Conservation (phyloP, 345 rosid species). For the Aquilaria yunnanensis region DNA sequence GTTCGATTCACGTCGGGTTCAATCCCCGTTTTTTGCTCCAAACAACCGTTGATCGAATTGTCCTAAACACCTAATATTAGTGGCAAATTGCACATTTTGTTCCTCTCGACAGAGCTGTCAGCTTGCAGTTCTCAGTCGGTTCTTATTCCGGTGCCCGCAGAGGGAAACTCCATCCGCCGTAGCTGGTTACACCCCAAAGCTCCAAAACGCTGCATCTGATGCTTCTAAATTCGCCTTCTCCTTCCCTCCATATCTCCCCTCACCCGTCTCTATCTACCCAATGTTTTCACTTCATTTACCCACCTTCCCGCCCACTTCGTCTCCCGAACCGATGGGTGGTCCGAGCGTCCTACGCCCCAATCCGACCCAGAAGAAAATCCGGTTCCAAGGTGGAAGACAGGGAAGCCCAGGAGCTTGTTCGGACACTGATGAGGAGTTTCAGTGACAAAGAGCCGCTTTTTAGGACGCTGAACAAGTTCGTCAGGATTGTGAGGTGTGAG, state of each 20-base stretch:
- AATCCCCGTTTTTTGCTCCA: slow-evolving; percentile 2
- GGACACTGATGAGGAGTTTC: slow-evolving; percentile 46
- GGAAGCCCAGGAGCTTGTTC: slow-evolving; percentile 59
- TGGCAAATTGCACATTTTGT: too few species aligned
- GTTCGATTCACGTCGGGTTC: slow-evolving; percentile 97
- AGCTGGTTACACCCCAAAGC: too few species aligned
- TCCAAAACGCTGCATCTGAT: slow-evolving; percentile 1
- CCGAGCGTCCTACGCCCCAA: slow-evolving; percentile 31
- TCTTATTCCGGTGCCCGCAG: too few species aligned
- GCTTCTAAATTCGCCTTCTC: slow-evolving; percentile 11
- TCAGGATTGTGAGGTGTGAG: slow-evolving; percentile 56
- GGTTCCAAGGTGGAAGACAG: slow-evolving; percentile 28
- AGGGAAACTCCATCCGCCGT: too few species aligned
- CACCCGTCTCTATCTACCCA: slow-evolving; percentile 17
- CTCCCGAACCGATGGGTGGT: slow-evolving; percentile 3
- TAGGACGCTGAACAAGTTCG: slow-evolving; percentile 66
- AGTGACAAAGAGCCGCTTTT: slow-evolving; percentile 54
- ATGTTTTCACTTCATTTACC: slow-evolving; percentile 10
- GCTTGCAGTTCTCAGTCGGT: too few species aligned
- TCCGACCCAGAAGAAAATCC: slow-evolving; percentile 45
- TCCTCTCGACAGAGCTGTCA: too few species aligned
- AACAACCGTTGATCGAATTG: too few species aligned
- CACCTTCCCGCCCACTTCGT: slow-evolving; percentile 15
- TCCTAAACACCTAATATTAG: too few species aligned
- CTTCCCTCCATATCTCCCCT: slow-evolving; percentile 18